These are phyloP conservation scores for Fusarium circinatum DNA, from an alignment of 2,329 filamentous ascomycete species.

Conservation along the genomic window DNA sequence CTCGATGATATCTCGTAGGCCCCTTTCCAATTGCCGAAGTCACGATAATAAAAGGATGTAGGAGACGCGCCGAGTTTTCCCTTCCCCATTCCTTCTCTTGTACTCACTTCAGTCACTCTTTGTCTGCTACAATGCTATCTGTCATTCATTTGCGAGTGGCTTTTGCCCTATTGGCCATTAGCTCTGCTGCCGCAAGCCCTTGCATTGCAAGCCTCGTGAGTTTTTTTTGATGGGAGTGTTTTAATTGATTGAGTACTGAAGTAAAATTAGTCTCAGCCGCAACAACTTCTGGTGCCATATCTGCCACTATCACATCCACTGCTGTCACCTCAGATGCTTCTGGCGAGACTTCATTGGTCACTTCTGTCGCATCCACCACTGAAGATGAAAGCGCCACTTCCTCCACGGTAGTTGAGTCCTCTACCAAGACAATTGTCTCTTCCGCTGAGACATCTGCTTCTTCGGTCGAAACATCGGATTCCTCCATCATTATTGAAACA, in stretches of 20 bases:
- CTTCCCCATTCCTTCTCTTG: not conserved
- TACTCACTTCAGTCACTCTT: not conserved
- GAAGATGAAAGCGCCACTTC: not conserved
- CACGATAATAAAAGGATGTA: not conserved
- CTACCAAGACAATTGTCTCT: not conserved
- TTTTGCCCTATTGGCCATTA: not conserved
- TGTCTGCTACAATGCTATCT: not conserved
- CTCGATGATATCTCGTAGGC: not conserved
- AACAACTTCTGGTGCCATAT: not conserved
- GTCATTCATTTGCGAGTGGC: not conserved
- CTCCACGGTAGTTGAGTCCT: not conserved
- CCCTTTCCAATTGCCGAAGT: not conserved
- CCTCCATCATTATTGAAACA: not conserved
- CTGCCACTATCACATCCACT: not conserved
- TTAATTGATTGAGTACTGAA: not conserved
- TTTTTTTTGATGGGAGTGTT: not conserved
- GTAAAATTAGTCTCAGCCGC: not conserved
- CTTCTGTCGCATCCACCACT: not conserved
- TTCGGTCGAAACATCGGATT: too few species aligned
- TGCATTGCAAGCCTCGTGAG: not conserved
- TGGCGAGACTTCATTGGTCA: not conserved
- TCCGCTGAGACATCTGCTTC: not conserved
- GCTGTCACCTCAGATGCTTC: not conserved
- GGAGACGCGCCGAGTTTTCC: fast-evolving
- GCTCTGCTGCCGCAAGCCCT: not conserved